phyloP scores from a whole-genome alignment of 2,329 filamentous ascomycete genomes.

The Fusarium sp. region DNA sequence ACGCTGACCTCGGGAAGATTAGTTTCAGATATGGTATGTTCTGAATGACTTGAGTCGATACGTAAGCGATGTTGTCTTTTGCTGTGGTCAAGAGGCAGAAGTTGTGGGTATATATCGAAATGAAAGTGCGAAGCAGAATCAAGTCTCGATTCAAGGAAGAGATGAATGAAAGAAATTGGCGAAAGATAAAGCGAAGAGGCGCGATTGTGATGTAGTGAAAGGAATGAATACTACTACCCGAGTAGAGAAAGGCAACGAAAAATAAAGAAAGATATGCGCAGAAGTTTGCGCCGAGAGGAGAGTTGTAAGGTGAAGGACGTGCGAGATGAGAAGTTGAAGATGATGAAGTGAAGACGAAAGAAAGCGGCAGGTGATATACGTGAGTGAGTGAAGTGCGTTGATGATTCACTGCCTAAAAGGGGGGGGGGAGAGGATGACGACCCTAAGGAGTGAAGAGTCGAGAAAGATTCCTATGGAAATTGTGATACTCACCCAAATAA shows the following conservation, averaged over 20 bases:
- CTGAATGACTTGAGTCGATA: neutral
- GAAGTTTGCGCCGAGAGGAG: neutral
- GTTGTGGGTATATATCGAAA: neutral
- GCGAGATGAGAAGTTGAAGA: constrained; percentile 11
- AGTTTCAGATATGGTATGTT: neutral
- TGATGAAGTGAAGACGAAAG: constrained; percentile 14
- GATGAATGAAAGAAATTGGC: neutral
- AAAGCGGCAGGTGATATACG: neutral
- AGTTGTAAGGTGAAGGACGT: neutral
- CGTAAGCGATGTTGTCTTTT: neutral
- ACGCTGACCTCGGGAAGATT: constrained; percentile 16
- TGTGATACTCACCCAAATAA: neutral
- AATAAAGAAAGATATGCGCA: constrained; percentile 8
- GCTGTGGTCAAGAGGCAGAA: neutral
- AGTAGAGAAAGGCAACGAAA: neutral
- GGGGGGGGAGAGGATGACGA: neutral
- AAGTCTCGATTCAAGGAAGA: neutral
- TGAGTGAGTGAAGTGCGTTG: neutral
- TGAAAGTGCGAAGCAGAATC: neutral
- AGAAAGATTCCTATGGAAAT: neutral
- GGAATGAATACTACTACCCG: neutral
- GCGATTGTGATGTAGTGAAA: neutral
- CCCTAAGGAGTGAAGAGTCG: neutral
- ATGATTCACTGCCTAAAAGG: constrained; percentile 25
- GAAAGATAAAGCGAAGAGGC: neutral